These are phyloP conservation scores for Tieghemostelium lacteum DNA, from an alignment of 78 protist species.

Conservation along the genomic window DNA sequence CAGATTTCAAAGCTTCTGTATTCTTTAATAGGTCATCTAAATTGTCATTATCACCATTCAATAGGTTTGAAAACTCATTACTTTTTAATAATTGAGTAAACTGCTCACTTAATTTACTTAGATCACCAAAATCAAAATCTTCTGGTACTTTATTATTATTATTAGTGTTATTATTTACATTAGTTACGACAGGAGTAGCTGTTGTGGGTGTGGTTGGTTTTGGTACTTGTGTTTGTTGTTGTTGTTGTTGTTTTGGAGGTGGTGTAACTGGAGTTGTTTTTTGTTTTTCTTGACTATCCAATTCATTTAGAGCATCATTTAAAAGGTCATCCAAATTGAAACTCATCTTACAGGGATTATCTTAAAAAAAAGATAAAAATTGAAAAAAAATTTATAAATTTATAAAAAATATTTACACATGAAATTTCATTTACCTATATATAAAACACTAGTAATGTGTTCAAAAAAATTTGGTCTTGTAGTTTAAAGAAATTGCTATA, in stretches of 20 bases:
- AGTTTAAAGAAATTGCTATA: no score
- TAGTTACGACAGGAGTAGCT: not conserved
- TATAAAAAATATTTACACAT: no score
- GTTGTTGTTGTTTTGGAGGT: not conserved
- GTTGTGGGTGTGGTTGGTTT: conserved; percentile 18
- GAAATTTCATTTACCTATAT: no score
- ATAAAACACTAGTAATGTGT: no score
- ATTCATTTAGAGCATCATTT: conserved; percentile 65
- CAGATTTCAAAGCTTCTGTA: not conserved
- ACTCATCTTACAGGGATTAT: no score
- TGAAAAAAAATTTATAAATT: no score
- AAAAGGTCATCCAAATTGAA: conserved; percentile 52
- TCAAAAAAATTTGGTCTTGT: no score
- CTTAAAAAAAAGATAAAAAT: no score
- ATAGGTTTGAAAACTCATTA: no score
- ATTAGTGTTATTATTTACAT: not conserved
- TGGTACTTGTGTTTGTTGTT: conserved; percentile 10
- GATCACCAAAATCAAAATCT: not conserved
- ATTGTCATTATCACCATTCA: not conserved
- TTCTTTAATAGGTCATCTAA: not conserved
- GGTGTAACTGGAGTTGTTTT: not conserved
- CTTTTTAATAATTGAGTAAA: no score
- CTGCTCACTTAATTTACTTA: not conserved
- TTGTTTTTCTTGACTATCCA: conserved; percentile 28
- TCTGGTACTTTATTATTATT: not conserved